These are phyloP conservation scores for Lactifluus volemus DNA, from an alignment of 768 basidiomycete species.

Conservation along the genomic window DNA sequence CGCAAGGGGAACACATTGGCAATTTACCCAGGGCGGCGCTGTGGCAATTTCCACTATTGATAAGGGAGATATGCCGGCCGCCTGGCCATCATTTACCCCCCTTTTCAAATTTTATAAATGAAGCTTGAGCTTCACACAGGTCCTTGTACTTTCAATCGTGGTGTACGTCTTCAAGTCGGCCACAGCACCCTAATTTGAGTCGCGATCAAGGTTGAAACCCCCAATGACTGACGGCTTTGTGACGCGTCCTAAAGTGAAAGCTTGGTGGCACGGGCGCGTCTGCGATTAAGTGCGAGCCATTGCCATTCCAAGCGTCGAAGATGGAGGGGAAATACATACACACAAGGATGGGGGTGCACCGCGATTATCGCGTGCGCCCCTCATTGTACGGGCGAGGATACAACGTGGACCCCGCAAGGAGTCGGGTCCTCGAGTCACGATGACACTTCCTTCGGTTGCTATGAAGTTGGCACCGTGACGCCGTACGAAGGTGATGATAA, in stretches of 20 bases:
- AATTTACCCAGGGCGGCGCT: background rate
- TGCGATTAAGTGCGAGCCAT: background rate
- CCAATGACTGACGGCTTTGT: background rate
- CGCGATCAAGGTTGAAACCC: background rate
- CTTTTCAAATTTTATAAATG: background rate
- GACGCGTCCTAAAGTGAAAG: background rate
- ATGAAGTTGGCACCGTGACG: background rate
- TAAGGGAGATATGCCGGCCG: background rate
- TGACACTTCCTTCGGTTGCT: background rate
- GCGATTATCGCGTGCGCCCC: background rate
- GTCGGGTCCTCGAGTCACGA: background rate
- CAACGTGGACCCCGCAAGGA: background rate
- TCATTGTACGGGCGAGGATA: constrained; percentile 7
- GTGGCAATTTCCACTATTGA: background rate
- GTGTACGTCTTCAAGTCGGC: background rate
- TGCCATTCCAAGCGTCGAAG: background rate
- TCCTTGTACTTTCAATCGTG: background rate
- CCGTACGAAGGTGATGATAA: background rate
- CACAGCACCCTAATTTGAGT: background rate
- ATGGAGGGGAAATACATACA: background rate
- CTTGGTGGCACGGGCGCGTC: background rate
- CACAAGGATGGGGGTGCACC: background rate
- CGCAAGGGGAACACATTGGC: background rate
- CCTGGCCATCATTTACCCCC: background rate
- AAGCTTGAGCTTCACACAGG: background rate